phyloP scores from a whole-genome alignment of 2,329 filamentous ascomycete species.

The Cladophialophora immunda region DNA sequence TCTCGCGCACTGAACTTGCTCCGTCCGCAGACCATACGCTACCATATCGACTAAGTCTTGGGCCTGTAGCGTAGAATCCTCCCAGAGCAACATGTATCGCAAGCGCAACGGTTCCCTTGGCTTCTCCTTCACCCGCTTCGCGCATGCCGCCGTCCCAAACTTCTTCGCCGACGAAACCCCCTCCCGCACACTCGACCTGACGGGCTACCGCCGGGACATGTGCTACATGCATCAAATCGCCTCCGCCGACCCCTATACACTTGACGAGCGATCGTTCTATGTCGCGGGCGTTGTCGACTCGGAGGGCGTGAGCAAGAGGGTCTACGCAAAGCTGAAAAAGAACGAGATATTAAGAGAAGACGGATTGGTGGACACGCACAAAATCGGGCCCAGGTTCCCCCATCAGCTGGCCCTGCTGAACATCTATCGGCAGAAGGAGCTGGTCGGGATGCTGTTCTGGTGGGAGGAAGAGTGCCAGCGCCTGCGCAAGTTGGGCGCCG shows the following conservation, averaged over 20 bases:
- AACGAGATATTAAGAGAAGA: slow-evolving; percentile 25
- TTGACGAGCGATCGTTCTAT: slow-evolving; percentile 36
- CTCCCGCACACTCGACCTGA: slow-evolving; percentile 17
- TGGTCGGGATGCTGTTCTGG: slow-evolving; percentile 37
- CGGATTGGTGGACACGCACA: slow-evolving; percentile 32
- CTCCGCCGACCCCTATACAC: slow-evolving; percentile 26
- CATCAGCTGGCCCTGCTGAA: slow-evolving; percentile 35
- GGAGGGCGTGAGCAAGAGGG: slow-evolving; percentile 25
- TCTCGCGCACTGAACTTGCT: neutral
- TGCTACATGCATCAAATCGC: slow-evolving; percentile 38
- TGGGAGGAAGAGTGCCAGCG: slow-evolving; percentile 39
- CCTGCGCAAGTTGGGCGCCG: slow-evolving; percentile 33
- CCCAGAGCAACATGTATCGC: slow-evolving; percentile 30
- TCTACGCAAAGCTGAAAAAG: slow-evolving; percentile 29
- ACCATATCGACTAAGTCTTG: neutral
- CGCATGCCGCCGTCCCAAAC: slow-evolving; percentile 34
- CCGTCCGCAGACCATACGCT: neutral
- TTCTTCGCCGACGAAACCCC: slow-evolving; percentile 27
- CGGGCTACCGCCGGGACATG: slow-evolving; percentile 32
- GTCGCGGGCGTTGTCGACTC: slow-evolving; percentile 34
- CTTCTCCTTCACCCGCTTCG: slow-evolving; percentile 37
- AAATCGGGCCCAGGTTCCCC: slow-evolving; percentile 33
- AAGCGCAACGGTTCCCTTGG: slow-evolving; percentile 36
- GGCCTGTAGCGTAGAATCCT: neutral
- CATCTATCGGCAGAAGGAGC: slow-evolving; percentile 29